Evolutionary conservation across 805 yeast genomes (phyloP).

Genomic region (Jamesozyma lodderae): DNA sequence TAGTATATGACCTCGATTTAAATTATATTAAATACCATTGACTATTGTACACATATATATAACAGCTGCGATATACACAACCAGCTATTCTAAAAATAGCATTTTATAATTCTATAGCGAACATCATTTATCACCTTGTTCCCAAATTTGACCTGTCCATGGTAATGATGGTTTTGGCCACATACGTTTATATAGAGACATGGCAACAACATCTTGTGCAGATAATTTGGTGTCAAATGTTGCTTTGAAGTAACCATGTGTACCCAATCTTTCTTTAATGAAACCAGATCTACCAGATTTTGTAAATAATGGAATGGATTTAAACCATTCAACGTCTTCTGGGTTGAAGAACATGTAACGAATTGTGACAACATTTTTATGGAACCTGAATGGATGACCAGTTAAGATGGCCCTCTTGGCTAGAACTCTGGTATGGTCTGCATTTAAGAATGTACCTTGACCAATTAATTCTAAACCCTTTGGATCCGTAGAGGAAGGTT

Average conservation of each 20-base stretch:
- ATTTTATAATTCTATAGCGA: too few species aligned
- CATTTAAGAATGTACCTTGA: constrained; percentile 79
- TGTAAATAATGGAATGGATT: constrained; percentile 85
- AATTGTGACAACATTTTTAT: constrained; percentile 81
- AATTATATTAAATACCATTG: too few species aligned
- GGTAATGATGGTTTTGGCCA: constrained; percentile 60
- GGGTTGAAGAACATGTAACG: constrained; percentile 95
- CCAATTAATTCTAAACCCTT: constrained; percentile 62
- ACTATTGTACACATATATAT: too few species aligned
- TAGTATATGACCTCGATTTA: too few species aligned
- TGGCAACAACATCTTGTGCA: constrained; percentile 87
- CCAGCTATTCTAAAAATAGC: too few species aligned
- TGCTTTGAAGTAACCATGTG: constrained; percentile 97
- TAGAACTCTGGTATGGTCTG: constrained; percentile 74
- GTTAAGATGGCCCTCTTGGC: constrained; percentile 86
- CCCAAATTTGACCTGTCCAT: constrained; percentile 19
- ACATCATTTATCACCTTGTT: background rate
- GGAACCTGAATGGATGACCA: constrained; percentile 92
- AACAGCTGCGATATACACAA: too few species aligned
- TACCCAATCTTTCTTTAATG: constrained; percentile 92
- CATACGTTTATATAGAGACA: constrained; percentile 87
- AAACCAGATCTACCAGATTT: constrained; percentile 89
- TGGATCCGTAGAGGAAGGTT: constrained; percentile 40
- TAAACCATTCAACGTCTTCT: constrained; percentile 82
- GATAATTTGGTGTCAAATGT: constrained; percentile 83